Evolutionary conservation across 2,329 filamentous ascomycete species (phyloP).

Genomic region (Nigrospora sphaerica): DNA sequence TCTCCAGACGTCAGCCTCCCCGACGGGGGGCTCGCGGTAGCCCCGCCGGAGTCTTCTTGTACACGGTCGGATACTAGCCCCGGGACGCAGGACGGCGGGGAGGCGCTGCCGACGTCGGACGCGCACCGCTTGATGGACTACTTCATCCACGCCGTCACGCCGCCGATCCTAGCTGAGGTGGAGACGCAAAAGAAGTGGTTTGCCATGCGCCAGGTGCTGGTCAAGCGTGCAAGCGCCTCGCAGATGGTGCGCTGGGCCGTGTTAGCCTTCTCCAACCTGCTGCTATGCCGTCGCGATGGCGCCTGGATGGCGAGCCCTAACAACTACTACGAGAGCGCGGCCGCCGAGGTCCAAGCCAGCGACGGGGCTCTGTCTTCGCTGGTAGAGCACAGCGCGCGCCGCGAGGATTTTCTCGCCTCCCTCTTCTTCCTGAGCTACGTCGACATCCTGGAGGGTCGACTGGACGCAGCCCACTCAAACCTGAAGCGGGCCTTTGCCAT

Average conservation of each 20-base stretch:
- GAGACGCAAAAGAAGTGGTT: conserved; percentile 46
- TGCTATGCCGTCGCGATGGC: conserved; percentile 28
- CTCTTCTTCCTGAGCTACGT: conserved; percentile 49
- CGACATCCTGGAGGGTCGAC: conserved; percentile 36
- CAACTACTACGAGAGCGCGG: conserved; percentile 29
- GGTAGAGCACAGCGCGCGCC: conserved; percentile 18
- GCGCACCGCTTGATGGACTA: conserved; percentile 36
- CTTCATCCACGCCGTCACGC: conserved; percentile 39
- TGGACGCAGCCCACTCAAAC: conserved; percentile 38
- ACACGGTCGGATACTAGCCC: neutral
- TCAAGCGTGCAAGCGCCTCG: conserved; percentile 38
- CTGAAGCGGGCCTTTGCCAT: conserved; percentile 41
- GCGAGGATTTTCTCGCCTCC: conserved; percentile 39
- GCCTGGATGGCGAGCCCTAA: conserved; percentile 23
- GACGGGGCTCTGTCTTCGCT: conserved; percentile 10
- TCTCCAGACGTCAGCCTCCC: conserved; percentile 9
- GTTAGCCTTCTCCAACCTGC: conserved; percentile 42
- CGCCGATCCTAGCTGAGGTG: conserved; percentile 44
- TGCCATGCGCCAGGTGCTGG: conserved; percentile 38
- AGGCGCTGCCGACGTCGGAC: conserved; percentile 17
- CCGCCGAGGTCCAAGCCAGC: conserved; percentile 21
- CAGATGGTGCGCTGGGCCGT: conserved; percentile 40
- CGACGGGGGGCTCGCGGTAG: conserved; percentile 3
- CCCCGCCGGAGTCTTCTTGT: conserved; percentile 6
- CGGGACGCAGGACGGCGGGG: conserved; percentile 10